A percentile compares a stretch with the other conserved stretches of the same genome.
phyloP scores from a whole-genome alignment of 1,139 yeast species.

The Pichia sp. region DNA sequence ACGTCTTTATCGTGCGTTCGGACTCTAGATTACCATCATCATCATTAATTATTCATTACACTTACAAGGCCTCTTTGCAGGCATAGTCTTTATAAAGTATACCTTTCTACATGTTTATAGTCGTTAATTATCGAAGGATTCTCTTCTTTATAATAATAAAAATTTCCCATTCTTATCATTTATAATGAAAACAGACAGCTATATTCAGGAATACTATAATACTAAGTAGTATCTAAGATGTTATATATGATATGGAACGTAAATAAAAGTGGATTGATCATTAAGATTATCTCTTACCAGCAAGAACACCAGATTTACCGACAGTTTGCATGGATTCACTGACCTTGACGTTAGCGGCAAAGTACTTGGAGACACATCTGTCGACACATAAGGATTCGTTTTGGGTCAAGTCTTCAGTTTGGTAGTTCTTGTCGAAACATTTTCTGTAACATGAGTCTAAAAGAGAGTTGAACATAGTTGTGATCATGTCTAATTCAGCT shows the following conservation, averaged over 20 bases:
- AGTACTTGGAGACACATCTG: slow-evolving; percentile 96
- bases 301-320: slow-evolving; percentile 34
- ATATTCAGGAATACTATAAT: slow-evolving; percentile 13
- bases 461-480: slow-evolving; percentile 92
- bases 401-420: slow-evolving; percentile 77
- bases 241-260: neutral
- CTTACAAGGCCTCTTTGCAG: too few species aligned
- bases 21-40: slow-evolving; percentile 34
- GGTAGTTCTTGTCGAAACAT: slow-evolving; percentile 70
- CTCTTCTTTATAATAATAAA: neutral
- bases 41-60: too few species aligned
- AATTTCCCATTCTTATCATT: neutral
- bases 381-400: slow-evolving; percentile 90
- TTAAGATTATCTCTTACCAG: slow-evolving; percentile 14
- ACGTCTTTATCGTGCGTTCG: slow-evolving; percentile 60
- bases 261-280: neutral
- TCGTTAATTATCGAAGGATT: neutral
- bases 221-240: neutral
- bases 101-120: neutral
- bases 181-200: slow-evolving; percentile 5
- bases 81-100: too few species aligned
- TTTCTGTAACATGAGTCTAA: slow-evolving; percentile 85
- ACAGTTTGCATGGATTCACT: slow-evolving; percentile 61
- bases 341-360: slow-evolving; percentile 93
- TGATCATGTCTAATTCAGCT: slow-evolving; percentile 91